Percentiles rank a stretch among this genome's conserved stretches.
Conservation (phyloP, 2,329 filamentous ascomycete species). For the Coniochaeta sp. region DNA sequence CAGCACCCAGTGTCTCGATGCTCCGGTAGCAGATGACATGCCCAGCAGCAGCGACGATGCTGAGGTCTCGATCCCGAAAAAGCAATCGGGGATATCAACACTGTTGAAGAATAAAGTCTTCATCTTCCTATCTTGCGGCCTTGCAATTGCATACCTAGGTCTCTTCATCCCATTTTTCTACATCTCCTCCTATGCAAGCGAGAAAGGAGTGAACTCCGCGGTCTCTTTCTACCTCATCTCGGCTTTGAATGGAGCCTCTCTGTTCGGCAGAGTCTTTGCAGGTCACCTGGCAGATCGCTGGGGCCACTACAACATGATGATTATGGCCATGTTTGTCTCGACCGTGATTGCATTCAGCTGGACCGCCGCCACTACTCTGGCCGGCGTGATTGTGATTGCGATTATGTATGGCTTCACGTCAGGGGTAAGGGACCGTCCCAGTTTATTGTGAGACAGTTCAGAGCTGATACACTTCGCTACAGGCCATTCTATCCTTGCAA, state of each 20-base stretch:
- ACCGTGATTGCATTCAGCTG: conserved; percentile 35
- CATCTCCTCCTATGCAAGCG: conserved; percentile 1
- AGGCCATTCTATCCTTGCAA: conserved; percentile 39
- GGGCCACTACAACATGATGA: conserved; percentile 9
- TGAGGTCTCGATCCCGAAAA: not conserved
- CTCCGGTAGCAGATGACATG: conserved; percentile 2
- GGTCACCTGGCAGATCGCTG: conserved; percentile 26
- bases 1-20: not conserved
- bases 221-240: conserved; percentile 28
- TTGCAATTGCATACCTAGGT: conserved; percentile 28
- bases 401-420: conserved; percentile 37
- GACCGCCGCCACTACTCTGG: conserved; percentile 30
- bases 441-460: not conserved
- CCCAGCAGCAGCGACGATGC: not conserved
- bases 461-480: not conserved
- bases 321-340: conserved; percentile 20
- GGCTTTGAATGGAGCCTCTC: conserved; percentile 27
- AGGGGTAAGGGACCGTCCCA: conserved; percentile 22
- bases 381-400: conserved; percentile 35
- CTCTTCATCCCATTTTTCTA: conserved; percentile 32
- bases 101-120: conserved; percentile 14
- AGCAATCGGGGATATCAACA: not conserved
- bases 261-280: conserved; percentile 26
- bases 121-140: conserved; percentile 19
- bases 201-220: conserved; percentile 18